A percentile compares a stretch with the other conserved stretches of the same genome.
These are phyloP conservation scores for Solanum chmielewskii DNA, from an alignment of 257 asterid species.

Conservation along the genomic window DNA sequence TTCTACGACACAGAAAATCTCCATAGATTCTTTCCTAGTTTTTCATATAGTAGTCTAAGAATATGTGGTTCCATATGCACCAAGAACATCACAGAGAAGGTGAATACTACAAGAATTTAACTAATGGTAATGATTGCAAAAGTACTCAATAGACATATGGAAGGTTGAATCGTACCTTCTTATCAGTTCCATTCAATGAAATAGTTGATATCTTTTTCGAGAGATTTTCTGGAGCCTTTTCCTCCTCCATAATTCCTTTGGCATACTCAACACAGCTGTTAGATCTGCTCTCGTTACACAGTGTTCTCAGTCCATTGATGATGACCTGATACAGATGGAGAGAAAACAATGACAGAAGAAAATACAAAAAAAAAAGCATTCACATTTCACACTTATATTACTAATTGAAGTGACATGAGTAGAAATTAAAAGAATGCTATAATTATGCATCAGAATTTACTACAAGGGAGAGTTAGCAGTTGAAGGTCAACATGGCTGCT, in stretches of 20 bases:
- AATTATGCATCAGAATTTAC: not conserved
- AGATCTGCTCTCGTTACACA: slow-evolving; percentile 57
- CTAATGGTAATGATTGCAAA: not conserved
- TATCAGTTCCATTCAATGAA: slow-evolving; percentile 55
- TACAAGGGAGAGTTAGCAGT: not conserved
- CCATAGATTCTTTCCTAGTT: not conserved
- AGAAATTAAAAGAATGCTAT: not conserved
- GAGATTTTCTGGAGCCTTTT: slow-evolving; percentile 77
- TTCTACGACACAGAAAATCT: not conserved
- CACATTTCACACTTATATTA: not conserved
- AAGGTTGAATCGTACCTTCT: slow-evolving; percentile 36
- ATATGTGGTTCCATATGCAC: not conserved
- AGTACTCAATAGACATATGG: not conserved
- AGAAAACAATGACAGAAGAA: not conserved
- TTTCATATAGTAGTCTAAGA: not conserved
- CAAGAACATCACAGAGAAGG: not conserved
- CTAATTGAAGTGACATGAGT: not conserved
- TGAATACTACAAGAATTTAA: not conserved
- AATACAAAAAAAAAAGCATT: not conserved
- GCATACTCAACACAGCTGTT: slow-evolving; percentile 89
- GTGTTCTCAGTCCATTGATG: slow-evolving; percentile 54
- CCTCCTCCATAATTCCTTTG: slow-evolving; percentile 78
- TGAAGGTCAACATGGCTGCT: not conserved
- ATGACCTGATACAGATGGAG: slow-evolving; percentile 31
- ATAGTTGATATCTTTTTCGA: slow-evolving; percentile 58